These are phyloP conservation scores for Penicillium griseofulvum DNA, from an alignment of 2,329 filamentous ascomycete species.

Conservation along the genomic window DNA sequence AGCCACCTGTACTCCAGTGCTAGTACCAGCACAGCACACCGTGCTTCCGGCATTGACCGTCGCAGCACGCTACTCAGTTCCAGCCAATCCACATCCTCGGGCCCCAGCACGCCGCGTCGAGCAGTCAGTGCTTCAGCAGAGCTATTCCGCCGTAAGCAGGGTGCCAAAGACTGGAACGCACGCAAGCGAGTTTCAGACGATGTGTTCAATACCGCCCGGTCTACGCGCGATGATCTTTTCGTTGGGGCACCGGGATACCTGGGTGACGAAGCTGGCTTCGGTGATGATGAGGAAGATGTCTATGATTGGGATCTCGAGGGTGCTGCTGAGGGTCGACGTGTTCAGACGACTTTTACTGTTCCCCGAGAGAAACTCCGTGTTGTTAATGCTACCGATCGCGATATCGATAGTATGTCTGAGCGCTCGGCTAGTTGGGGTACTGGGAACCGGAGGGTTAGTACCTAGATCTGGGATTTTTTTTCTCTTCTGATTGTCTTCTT, in stretches of 20 bases:
- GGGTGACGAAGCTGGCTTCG: conserved; percentile 25
- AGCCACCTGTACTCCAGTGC: conserved; percentile 13
- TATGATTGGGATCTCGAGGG: conserved; percentile 73
- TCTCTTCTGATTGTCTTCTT: not conserved
- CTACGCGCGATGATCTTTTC: conserved; percentile 27
- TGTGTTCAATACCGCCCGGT: conserved; percentile 14
- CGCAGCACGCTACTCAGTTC: conserved; percentile 23
- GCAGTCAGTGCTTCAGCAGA: conserved; percentile 50
- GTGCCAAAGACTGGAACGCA: conserved; percentile 53
- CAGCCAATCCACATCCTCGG: conserved; percentile 2
- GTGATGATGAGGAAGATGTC: conserved; percentile 13
- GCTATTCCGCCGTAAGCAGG: conserved; percentile 51
- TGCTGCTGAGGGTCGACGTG: conserved; percentile 67
- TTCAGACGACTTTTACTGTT: conserved; percentile 90
- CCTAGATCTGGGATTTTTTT: not conserved
- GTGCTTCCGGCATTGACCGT: conserved; percentile 32
- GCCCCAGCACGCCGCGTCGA: conserved; percentile 39
- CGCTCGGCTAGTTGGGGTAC: conserved; percentile 23
- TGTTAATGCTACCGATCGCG: conserved; percentile 68
- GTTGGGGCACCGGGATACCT: conserved; percentile 25
- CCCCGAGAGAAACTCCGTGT: conserved; percentile 81
- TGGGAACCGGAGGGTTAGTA: conserved; percentile 4
- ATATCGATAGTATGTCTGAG: conserved; percentile 34
- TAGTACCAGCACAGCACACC: conserved; percentile 7
- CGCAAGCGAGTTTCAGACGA: conserved; percentile 27